Percentiles rank a stretch among this genome's conserved stretches.
Conservation (phyloP, 1,139 yeast species). For the Debaryomyces coudertii region DNA sequence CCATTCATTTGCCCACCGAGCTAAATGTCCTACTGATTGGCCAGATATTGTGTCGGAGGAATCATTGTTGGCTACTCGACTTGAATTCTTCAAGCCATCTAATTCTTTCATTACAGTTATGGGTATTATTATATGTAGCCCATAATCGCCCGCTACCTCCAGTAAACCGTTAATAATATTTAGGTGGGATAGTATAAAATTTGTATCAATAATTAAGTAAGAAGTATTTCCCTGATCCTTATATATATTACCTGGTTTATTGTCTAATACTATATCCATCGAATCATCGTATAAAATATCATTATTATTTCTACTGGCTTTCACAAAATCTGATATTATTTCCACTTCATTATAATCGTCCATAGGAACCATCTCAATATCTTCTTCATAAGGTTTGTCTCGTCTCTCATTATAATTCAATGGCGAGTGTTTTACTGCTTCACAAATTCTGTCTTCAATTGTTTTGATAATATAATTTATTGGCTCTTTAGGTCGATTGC, state of each 20-base stretch:
- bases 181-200: constrained; percentile 71
- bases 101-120: constrained; percentile 70
- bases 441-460: constrained; percentile 38
- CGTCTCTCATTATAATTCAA: constrained; percentile 10
- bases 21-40: constrained; percentile 54
- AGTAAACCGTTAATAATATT: constrained; percentile 55
- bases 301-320: constrained; percentile 22
- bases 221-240: constrained; percentile 30
- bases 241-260: constrained; percentile 19
- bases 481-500: constrained; percentile 19
- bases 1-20: constrained; percentile 83
- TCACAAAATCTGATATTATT: constrained; percentile 47
- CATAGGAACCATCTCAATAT: constrained; percentile 55
- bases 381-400: constrained; percentile 31
- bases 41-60: constrained; percentile 21
- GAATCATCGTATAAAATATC: constrained; percentile 14
- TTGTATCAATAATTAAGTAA: constrained; percentile 73
- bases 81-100: constrained; percentile 70
- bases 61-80: constrained; percentile 18
- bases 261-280: constrained; percentile 20
- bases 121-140: constrained; percentile 66
- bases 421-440: constrained; percentile 24
- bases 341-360: constrained; percentile 51
- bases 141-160: constrained; percentile 39
- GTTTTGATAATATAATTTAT: constrained; percentile 31